phyloP scores from a whole-genome alignment of 2,329 filamentous ascomycete genomes.

The Venturia aucupariae region DNA sequence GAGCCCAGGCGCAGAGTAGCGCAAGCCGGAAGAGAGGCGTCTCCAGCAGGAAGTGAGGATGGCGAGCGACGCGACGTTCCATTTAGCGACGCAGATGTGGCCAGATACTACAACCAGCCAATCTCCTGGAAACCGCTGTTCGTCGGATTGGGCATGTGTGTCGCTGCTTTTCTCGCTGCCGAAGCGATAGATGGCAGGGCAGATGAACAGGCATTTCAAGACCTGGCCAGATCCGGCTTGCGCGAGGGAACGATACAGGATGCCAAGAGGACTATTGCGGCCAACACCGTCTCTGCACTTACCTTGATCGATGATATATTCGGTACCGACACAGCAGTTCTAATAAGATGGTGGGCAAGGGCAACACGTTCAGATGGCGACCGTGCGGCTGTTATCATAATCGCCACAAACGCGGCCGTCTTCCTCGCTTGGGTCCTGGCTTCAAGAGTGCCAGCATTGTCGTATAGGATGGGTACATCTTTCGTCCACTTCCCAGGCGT shows the following conservation, averaged over 20 bases:
- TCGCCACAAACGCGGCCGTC: background rate
- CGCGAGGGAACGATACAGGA: background rate
- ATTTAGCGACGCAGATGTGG: background rate
- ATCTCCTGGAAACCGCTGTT: background rate
- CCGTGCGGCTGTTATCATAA: background rate
- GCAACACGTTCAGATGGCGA: background rate
- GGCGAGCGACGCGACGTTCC: background rate
- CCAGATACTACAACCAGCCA: background rate
- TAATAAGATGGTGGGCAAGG: background rate
- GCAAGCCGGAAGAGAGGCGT: background rate
- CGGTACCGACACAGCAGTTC: background rate
- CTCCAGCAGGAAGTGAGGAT: background rate
- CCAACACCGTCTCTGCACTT: background rate
- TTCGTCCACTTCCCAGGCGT: background rate
- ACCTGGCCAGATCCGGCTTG: background rate
- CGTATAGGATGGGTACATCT: background rate
- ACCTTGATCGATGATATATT: background rate
- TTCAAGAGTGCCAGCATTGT: background rate
- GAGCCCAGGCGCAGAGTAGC: background rate
- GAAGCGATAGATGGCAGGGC: background rate
- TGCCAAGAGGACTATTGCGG: background rate
- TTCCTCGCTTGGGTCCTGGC: background rate
- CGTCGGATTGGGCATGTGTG: background rate
- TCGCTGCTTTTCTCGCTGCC: background rate
- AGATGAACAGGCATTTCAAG: background rate